Base-by-base conservation (phyloP, 2,329 filamentous ascomycete genomes). In the Alternaria longipes region DNA sequence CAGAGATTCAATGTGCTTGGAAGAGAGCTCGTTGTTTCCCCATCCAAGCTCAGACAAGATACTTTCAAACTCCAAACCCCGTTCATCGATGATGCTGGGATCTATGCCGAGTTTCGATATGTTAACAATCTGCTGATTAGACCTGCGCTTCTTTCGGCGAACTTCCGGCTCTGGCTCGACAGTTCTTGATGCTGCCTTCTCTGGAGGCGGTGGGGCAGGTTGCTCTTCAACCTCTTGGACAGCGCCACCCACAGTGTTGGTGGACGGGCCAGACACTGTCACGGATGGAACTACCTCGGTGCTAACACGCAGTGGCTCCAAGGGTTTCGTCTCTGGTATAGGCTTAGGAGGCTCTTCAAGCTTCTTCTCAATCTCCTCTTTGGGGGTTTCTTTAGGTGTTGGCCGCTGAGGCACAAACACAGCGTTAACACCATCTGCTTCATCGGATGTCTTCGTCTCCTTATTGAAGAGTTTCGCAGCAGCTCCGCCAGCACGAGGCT, bases 21-120 rank as follows among this genome's bases (percentile, higher is more conserved):
- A 84, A 54, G 91, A 89, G 77, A 93, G 89, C 65, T 92, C 86
- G 50, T 90, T 89, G 49, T 91, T 92, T 22, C 92, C 89, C 93
- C 93, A 97, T 34, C 93, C 93, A 75, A 97, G 92, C 74, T 96
- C 92, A 65, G 92, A 90, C 34, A 97, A 84, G 79, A 93, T 89
- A 64, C 89, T 87, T 59, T 94, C 90, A 70, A 97, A 94, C 55
- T 97, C 92, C 6, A 89, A 84, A 7, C 91, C 91, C 64, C 89
- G 87, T 52, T 88, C 90, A 71, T 93, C 91, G 54, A 97, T 81
- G n/a, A 97, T 79, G 16, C 81, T 84, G 0, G 91, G 86, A 71
- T 97, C 92, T 47, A 97, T 86, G 8, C 92, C 93, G 40, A 97
- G 84, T 11, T 87, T 87, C 45, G 90, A 86, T 18, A 95, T 86